Percentiles rank a stretch among this genome's conserved stretches.
These are phyloP conservation scores for Echites panduratus DNA, from an alignment of 257 asterid species.

Conservation along the genomic window DNA sequence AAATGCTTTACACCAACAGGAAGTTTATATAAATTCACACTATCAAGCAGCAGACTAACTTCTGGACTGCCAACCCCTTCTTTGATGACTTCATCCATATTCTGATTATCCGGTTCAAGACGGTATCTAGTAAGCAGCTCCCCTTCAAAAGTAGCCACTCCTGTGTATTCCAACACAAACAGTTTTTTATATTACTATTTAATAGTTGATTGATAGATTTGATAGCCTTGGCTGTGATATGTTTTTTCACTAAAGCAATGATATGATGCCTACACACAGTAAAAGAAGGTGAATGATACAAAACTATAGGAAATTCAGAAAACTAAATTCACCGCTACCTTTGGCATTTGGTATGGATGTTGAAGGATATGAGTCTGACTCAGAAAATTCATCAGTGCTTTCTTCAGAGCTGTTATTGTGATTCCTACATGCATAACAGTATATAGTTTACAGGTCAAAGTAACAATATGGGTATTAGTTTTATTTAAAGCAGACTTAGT, in stretches of 20 bases:
- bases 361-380: conserved; percentile 28
- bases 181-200: conserved; percentile 1
- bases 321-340: conserved; percentile 31
- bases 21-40: conserved; percentile 55
- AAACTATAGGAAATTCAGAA: conserved; percentile 2
- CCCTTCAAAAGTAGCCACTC: conserved; percentile 40
- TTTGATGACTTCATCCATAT: conserved; percentile 28
- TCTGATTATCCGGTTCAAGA: conserved; percentile 39
- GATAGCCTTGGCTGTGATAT: conserved; percentile 2
- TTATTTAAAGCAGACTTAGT: conserved; percentile 14
- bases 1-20: conserved; percentile 77
- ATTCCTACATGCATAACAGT: not conserved
- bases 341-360: conserved; percentile 29
- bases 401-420: conserved; percentile 24
- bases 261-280: not conserved
- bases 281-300: not conserved
- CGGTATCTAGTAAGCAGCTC: conserved; percentile 53
- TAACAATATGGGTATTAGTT: conserved; percentile 8
- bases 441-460: conserved; percentile 15
- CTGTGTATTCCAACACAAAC: conserved; percentile 33
- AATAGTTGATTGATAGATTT: not conserved
- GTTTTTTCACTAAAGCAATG: not conserved
- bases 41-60: conserved; percentile 36
- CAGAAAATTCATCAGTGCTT: conserved; percentile 32
- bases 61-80: conserved; percentile 39